Evolutionary conservation across 257 asterid genomes (phyloP).

Genomic region (Scutellaria galericulata): DNA sequence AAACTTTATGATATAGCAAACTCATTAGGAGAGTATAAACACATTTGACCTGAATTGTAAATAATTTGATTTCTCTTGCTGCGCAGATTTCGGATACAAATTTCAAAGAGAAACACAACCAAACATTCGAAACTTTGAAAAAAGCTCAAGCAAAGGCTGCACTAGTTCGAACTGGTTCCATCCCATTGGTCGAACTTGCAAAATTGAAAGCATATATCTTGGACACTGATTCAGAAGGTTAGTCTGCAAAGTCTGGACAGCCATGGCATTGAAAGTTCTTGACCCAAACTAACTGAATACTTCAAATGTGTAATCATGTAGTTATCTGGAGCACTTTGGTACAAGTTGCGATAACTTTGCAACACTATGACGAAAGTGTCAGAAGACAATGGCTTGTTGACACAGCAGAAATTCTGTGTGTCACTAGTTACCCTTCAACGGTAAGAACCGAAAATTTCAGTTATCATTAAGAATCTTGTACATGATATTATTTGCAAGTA

Average conservation of each 20-base stretch:
- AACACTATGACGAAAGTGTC: constrained; percentile 55
- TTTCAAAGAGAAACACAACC: constrained; percentile 45
- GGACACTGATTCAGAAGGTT: constrained; percentile 69
- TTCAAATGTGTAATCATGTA: constrained; percentile 38
- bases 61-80: constrained; percentile 32
- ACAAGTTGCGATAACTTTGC: constrained; percentile 70
- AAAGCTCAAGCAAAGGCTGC: constrained; percentile 75
- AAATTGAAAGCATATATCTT: constrained; percentile 65
- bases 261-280: constrained; percentile 4
- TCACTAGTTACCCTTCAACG: constrained; percentile 86
- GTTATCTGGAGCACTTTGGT: constrained; percentile 84
- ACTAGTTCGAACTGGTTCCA: constrained; percentile 69
- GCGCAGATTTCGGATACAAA: constrained; percentile 57
- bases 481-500: background rate
- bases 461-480: constrained; percentile 3
- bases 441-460: constrained; percentile 47
- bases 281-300: constrained; percentile 25
- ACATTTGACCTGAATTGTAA: background rate
- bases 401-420: constrained; percentile 74
- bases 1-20: background rate
- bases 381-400: constrained; percentile 87
- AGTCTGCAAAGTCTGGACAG: constrained; percentile 32
- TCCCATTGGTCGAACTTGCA: constrained; percentile 69
- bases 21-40: background rate
- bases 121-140: constrained; percentile 42